These are phyloP conservation scores for Purpureocillium lavendulum DNA, from an alignment of 2,329 filamentous ascomycete species.

Conservation along the genomic window DNA sequence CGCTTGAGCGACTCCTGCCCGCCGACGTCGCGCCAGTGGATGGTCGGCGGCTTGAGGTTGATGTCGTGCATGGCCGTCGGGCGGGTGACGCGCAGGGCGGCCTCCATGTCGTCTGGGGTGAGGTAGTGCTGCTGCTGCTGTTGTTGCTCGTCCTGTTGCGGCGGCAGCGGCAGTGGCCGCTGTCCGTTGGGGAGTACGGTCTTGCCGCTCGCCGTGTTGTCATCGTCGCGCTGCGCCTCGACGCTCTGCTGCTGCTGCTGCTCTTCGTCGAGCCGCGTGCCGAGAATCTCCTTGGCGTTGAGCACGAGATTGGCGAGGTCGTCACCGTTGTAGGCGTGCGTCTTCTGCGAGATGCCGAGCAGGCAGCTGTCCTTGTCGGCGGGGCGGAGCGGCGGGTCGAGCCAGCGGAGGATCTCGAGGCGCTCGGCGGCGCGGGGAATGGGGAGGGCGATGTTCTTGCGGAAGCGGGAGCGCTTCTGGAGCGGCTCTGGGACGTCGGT, in stretches of 20 bases:
- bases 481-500: constrained; percentile 65
- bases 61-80: constrained; percentile 86
- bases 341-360: constrained; percentile 58
- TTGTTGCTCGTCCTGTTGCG: neutral
- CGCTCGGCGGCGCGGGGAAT: constrained; percentile 66
- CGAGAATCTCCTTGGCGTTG: constrained; percentile 19
- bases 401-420: constrained; percentile 62
- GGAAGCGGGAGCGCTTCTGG: constrained; percentile 56
- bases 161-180: no score
- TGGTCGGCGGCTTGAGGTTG: constrained; percentile 77
- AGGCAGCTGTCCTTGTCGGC: constrained; percentile 44
- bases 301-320: constrained; percentile 61
- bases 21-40: constrained; percentile 81
- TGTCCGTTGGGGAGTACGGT: no score
- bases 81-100: constrained; percentile 59
- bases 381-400: constrained; percentile 38
- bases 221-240: no score
- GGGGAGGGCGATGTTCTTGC: constrained; percentile 61
- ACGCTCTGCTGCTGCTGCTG: no score
- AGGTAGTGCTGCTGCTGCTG: constrained; percentile 19
- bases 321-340: constrained; percentile 78
- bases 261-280: constrained; percentile 14
- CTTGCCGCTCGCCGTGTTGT: no score
- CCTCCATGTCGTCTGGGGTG: constrained; percentile 45
- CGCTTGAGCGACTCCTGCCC: constrained; percentile 72